Percentiles rank a stretch among this genome's conserved stretches.
Conservation (phyloP, 2,329 filamentous ascomycete genomes). For the Trichoderma sp. region DNA sequence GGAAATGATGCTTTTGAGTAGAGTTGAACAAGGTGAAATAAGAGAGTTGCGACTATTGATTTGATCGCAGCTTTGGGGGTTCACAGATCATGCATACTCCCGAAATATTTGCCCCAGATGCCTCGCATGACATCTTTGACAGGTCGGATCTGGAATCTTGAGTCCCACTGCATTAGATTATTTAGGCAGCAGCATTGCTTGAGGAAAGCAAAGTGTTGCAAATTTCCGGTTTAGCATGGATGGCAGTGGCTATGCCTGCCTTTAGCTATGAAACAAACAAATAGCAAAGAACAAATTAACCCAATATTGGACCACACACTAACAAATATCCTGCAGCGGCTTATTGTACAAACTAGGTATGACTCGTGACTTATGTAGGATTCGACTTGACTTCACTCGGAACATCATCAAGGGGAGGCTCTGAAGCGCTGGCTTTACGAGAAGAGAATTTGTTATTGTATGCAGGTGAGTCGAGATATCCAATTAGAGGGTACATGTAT, state of each 20-base stretch:
- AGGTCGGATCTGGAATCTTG: constrained; percentile 1
- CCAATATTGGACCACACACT: not conserved
- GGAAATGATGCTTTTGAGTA: not conserved
- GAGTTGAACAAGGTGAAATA: not conserved
- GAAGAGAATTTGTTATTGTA: not conserved
- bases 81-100: not conserved
- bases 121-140: constrained; percentile 2
- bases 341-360: not conserved
- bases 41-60: not conserved
- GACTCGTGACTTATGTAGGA: not conserved
- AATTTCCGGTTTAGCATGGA: not conserved
- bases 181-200: not conserved
- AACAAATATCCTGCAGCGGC: not conserved
- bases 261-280: not conserved
- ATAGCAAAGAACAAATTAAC: not conserved
- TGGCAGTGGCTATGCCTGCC: not conserved
- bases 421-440: not conserved
- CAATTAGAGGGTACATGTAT: not conserved
- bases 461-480: not conserved
- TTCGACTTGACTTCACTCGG: not conserved
- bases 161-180: not conserved
- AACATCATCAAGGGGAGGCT: too few species aligned
- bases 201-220: not conserved
- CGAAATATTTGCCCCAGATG: not conserved
- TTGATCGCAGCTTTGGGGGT: not conserved